A percentile compares a stretch with the other conserved stretches of the same genome.
phyloP scores from a whole-genome alignment of 2,329 filamentous ascomycete genomes.

The Talaromyces marneffei region DNA sequence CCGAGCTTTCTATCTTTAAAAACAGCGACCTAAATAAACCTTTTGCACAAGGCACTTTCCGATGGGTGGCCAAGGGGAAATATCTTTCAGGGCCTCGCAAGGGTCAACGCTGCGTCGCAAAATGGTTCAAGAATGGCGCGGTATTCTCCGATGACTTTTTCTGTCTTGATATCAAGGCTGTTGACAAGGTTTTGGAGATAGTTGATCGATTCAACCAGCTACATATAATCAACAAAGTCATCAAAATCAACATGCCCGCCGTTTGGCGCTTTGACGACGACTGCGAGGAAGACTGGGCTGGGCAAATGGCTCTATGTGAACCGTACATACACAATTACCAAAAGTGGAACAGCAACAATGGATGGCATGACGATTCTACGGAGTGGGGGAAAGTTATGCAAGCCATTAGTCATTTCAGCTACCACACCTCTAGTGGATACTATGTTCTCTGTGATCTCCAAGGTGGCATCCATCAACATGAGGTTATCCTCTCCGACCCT shows the following conservation, averaged over 20 bases:
- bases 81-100: background rate
- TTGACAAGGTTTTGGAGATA: conserved; percentile 5
- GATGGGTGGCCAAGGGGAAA: conserved; percentile 6
- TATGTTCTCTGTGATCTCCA: conserved; percentile 41
- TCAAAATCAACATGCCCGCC: conserved; percentile 5
- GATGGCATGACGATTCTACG: background rate
- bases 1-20: background rate
- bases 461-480: conserved; percentile 35
- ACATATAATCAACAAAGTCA: background rate
- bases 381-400: background rate
- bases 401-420: conserved; percentile 7
- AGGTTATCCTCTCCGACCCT: conserved; percentile 38
- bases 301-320: background rate
- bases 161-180: background rate
- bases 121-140: conserved; percentile 2
- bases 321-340: conserved; percentile 3
- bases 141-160: background rate
- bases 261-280: background rate
- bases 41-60: background rate
- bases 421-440: conserved; percentile 20
- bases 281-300: background rate
- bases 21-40: background rate
- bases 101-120: background rate
- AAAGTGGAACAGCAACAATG: conserved; percentile 8
- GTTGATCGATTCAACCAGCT: background rate